Evolutionary conservation across 352 stramenopile genomes (phyloP), one percentile per base, ranked within the genome.

Genomic region (Phytophthora hibernalis): DNA sequence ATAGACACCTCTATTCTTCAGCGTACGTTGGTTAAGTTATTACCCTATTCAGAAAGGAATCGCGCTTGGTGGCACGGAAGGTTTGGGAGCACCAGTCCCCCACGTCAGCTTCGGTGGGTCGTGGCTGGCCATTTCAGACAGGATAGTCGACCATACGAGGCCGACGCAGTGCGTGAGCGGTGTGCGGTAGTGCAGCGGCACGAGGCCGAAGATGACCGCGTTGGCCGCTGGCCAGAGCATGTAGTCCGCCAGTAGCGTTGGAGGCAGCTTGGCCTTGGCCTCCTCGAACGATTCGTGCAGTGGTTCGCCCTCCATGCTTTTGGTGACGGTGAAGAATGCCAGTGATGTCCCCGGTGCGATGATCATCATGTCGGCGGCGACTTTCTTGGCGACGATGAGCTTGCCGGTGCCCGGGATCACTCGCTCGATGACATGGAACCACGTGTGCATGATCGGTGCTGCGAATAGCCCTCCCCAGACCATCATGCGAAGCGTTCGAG

Each of bases 371-470:
- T 80, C 73, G 33, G 74, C 59, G n/a, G 49, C 62, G 18, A 80
- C 70, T 35, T 80, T 80, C 61, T 76, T 77, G 48, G 63, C 60
- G 11, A 80, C 59, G 4, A 68, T 65, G 16, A 64, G 55, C 22
- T 52, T 61, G 5, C 73, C 65, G 5, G 60, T 33, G 21, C 65
- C 64, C 6, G 53, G 54, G 12, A 80, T 61, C 15, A 53, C 67
- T 74, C 58, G 54, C 59, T 97, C 90, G 15, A 97, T 75, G 18
- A 93, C 48, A 13, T 87, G 74, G 55, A 96, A 96, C 64, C 95
- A 97, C 59, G 84, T 95, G 69, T 97, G 89, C 72, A 92, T 93
- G 64, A 78, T 79, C 6, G 89, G 89, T 10, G 89, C 89, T 52
- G 94, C 85, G 28, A 97, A 65, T 16, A 87, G 66, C 11, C 95